Evolutionary conservation across 257 asterid species (phyloP).

Genomic region (Primulina huaijiensis): DNA sequence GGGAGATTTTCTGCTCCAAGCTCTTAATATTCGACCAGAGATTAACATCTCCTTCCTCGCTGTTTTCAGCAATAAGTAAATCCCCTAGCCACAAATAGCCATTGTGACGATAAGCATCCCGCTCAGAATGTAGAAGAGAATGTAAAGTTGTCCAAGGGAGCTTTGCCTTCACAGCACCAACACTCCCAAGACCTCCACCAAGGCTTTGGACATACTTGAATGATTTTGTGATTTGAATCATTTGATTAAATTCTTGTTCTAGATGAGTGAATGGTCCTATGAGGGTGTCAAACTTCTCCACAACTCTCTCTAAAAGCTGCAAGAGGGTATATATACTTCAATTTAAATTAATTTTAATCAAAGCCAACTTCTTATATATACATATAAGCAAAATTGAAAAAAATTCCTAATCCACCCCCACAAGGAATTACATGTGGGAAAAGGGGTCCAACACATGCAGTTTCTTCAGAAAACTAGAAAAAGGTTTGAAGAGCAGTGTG

Average conservation of each 20-base stretch:
- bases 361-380: slow-evolving; percentile 10
- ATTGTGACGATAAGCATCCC: slow-evolving; percentile 75
- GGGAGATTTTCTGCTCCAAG: slow-evolving; percentile 70
- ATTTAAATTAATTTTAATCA: slow-evolving; percentile 19
- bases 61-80: slow-evolving; percentile 81
- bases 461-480: not conserved
- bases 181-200: slow-evolving; percentile 46
- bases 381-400: not conserved
- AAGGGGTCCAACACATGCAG: not conserved
- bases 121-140: slow-evolving; percentile 95
- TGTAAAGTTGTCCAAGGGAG: slow-evolving; percentile 90
- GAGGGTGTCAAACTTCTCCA: slow-evolving; percentile 74
- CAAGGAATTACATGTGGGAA: not conserved
- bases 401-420: slow-evolving; percentile 12
- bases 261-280: slow-evolving; percentile 81
- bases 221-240: slow-evolving; percentile 71
- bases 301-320: slow-evolving; percentile 87
- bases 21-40: slow-evolving; percentile 70
- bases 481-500: not conserved
- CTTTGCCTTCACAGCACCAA: slow-evolving; percentile 55
- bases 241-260: slow-evolving; percentile 76
- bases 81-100: slow-evolving; percentile 98
- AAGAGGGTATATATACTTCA: slow-evolving; percentile 26
- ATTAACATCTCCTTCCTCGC: slow-evolving; percentile 59
- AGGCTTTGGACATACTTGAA: slow-evolving; percentile 62